These are phyloP conservation scores for Saccharomycopsis malanga DNA, from an alignment of 805 yeast genomes.

Conservation along the genomic window DNA sequence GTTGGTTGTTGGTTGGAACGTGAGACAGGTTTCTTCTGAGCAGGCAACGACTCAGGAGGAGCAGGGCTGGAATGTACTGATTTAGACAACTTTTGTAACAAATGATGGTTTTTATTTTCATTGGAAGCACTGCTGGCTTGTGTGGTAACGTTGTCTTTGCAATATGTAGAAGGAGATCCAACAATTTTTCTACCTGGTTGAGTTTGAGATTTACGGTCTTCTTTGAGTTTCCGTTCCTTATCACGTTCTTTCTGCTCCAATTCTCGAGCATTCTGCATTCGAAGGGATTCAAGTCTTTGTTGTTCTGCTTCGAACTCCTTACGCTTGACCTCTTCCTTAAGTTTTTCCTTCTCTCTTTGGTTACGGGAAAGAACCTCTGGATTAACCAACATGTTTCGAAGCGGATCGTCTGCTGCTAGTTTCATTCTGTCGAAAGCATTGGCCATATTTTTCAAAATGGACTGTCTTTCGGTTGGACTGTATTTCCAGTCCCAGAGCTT, in stretches of 20 bases:
- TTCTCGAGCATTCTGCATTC: slow-evolving; percentile 3
- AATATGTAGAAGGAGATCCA: not conserved
- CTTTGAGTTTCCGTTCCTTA: not conserved
- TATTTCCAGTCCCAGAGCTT: slow-evolving; percentile 21
- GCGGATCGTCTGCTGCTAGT: slow-evolving; percentile 14
- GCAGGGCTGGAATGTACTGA: not conserved
- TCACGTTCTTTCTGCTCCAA: not conserved
- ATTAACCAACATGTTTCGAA: slow-evolving; percentile 11
- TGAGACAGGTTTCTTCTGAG: not conserved
- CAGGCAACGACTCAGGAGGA: not conserved
- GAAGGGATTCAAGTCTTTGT: not conserved
- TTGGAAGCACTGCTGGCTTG: not conserved
- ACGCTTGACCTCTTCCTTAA: slow-evolving; percentile 1
- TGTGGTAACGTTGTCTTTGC: too few relatives aligned
- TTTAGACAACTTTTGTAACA: not conserved
- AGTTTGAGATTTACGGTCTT: not conserved
- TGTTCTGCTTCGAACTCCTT: not conserved
- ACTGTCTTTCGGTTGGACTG: not conserved
- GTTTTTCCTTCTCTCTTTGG: slow-evolving; percentile 7
- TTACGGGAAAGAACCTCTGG: slow-evolving; percentile 10
- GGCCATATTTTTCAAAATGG: slow-evolving; percentile 13
- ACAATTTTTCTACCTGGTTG: not conserved
- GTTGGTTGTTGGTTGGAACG: not conserved
- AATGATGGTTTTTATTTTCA: too few relatives aligned
- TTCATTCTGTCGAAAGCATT: slow-evolving; percentile 17